Evolutionary conservation across 2,329 filamentous ascomycete species (phyloP), one percentile per base, ranked within the genome.

Genomic region (Shiraia bambusicola): DNA sequence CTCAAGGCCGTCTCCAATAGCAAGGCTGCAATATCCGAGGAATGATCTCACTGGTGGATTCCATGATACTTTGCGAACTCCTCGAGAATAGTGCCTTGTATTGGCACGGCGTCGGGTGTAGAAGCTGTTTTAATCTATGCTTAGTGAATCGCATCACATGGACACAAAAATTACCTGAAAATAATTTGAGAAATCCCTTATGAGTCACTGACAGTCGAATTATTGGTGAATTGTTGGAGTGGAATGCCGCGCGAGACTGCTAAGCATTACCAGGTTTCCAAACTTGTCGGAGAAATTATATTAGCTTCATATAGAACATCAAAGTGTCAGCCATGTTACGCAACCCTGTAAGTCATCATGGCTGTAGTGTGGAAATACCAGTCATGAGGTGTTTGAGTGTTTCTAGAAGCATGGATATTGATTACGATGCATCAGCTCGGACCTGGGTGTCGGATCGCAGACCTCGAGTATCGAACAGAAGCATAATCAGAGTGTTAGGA

Each of bases 221-320:
- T n/a, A n/a, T n/a, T n/a, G n/a, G n/a, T n/a, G n/a, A n/a, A n/a
- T n/a, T n/a, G n/a, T n/a, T n/a, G n/a, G n/a, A n/a, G n/a, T n/a
- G n/a, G n/a, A n/a, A 53, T 47, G 40, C 14, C 50, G 56, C 56
- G 54, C 58, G 56, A 52, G 39, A 16, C 46, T 37, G 49, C 52
- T 26, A 49, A 40, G 7, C 34, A 34, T 19, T 35, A 28, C 47
- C 41, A 37, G 43, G 36, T 32, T 31, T 35, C 32, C 26, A 28
- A 38, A 34, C 37, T 36, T 19, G 38, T 50, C 45, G 50, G 45
- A 52, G 45, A 39, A 50, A 54, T 50, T 58, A 58, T 45, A 57
- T 49, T 57, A 40, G 13, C 27, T 14, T 42, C 31, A 52, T 50
- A 45, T 49, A 36, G 28, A 28, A 33, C 41, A 37, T 43, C 47